phyloP scores from a whole-genome alignment of 129 eudicot genomes.

The Erigeron canadensis region DNA sequence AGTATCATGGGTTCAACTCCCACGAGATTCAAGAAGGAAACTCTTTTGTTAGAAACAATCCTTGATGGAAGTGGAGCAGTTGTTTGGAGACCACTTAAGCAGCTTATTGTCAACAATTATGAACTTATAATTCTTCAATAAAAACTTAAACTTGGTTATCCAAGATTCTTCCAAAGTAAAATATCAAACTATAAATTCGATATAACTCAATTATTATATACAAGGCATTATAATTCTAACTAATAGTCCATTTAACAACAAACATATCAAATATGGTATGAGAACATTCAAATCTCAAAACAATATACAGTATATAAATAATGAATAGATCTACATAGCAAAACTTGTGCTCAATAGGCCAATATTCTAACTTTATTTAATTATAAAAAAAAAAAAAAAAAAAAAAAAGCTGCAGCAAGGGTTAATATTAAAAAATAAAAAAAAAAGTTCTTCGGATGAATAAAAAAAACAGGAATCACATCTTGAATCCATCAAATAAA shows the following conservation, averaged over 20 bases:
- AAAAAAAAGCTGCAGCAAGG: conserved; percentile 15
- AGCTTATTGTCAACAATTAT: no score
- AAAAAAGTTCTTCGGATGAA: conserved; percentile 24
- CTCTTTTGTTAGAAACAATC: no score
- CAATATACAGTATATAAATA: background rate
- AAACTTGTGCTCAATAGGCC: background rate
- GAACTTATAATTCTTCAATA: no score
- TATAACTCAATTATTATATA: no score
- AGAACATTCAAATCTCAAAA: background rate
- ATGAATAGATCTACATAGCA: conserved; percentile 25
- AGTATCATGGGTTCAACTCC: no score
- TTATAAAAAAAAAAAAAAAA: conserved; percentile 8
- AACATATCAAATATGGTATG: background rate
- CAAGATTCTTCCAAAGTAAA: no score
- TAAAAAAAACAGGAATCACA: conserved; percentile 23
- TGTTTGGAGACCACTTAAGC: no score
- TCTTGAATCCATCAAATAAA: conserved; percentile 24
- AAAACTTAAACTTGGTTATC: no score
- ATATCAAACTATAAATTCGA: no score
- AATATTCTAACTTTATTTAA: background rate
- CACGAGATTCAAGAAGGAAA: no score
- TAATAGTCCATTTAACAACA: background rate
- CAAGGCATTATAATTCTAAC: no score
- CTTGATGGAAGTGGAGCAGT: no score
- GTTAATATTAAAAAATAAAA: conserved; percentile 15